A percentile compares a stretch with the other conserved stretches of the same genome.
Evolutionary conservation across 768 basidiomycete genomes (phyloP).

Genomic region (Calocybe indica): DNA sequence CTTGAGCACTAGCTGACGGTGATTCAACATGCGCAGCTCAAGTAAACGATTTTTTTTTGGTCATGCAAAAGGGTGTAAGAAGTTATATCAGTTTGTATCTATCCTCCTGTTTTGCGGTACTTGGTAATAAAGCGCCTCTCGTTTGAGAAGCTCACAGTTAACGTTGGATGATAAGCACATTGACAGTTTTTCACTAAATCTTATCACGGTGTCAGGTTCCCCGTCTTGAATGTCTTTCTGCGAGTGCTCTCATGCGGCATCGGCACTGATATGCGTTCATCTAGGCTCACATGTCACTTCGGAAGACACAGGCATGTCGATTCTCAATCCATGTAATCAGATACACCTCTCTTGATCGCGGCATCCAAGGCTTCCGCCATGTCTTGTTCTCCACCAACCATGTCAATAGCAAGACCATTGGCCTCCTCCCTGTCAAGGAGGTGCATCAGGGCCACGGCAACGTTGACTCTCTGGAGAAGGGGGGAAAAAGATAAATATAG

Average conservation of each 20-base stretch:
- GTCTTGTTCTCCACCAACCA: slow-evolving; percentile 46
- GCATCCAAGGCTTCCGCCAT: slow-evolving; percentile 43
- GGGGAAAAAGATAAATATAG: not conserved
- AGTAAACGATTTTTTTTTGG: slow-evolving; percentile 16
- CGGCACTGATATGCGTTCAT: too few species aligned
- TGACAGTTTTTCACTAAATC: too few species aligned
- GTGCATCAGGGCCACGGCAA: slow-evolving; percentile 42
- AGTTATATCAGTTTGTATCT: slow-evolving; percentile 1
- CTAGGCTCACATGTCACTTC: too few species aligned
- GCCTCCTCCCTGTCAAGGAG: slow-evolving; percentile 47
- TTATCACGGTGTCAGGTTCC: not conserved
- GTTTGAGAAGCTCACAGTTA: too few species aligned
- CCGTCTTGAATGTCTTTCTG: slow-evolving; percentile 4
- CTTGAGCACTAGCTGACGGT: slow-evolving; percentile 5
- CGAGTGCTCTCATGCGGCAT: not conserved
- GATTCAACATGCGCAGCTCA: slow-evolving; percentile 19
- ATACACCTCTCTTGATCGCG: slow-evolving; percentile 43
- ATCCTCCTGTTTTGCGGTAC: too few species aligned
- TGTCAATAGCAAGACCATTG: slow-evolving; percentile 51
- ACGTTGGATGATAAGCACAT: too few species aligned
- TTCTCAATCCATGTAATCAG: slow-evolving; percentile 30
- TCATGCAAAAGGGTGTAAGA: not conserved
- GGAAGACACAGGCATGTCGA: too few species aligned
- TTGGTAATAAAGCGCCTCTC: too few species aligned
- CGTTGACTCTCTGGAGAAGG: slow-evolving; percentile 45